A percentile compares a stretch with the other conserved stretches of the same genome.
phyloP scores from a whole-genome alignment of 352 stramenopile genomes.

The Peronosclerospora sorghi region DNA sequence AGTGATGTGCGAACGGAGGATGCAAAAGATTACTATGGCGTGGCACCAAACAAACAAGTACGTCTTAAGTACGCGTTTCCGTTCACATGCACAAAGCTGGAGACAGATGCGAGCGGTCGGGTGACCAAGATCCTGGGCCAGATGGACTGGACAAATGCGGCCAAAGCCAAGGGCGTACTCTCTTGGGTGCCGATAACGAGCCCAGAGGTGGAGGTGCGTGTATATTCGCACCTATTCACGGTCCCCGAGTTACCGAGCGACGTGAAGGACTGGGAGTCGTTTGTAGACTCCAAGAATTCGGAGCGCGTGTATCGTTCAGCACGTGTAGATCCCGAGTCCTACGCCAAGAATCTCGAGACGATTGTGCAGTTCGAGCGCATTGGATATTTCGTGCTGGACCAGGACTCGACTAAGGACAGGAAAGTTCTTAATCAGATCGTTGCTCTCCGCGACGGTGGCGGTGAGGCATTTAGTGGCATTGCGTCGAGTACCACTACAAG shows the following conservation, averaged over 20 bases:
- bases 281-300: constrained; percentile 81
- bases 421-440: constrained; percentile 97
- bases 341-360: constrained; percentile 38
- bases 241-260: constrained; percentile 71
- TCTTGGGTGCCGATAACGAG: constrained; percentile 91
- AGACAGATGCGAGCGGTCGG: constrained; percentile 42
- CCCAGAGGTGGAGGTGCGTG: constrained; percentile 81
- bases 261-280: constrained; percentile 61
- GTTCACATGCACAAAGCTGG: constrained; percentile 86
- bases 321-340: constrained; percentile 82
- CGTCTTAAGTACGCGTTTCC: constrained; percentile 94
- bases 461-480: constrained; percentile 17
- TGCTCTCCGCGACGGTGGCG: constrained; percentile 83
- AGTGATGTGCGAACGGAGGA: constrained; percentile 58
- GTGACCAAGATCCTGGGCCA: constrained; percentile 53
- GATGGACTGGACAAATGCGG: constrained; percentile 62
- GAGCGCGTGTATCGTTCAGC: constrained; percentile 76
- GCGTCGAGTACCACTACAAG: constrained; percentile 28
- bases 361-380: constrained; percentile 96
- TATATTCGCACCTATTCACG: constrained; percentile 97
- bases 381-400: constrained; percentile 96
- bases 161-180: constrained; percentile 92
- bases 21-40: constrained; percentile 88
- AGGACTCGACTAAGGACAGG: constrained; percentile 85
- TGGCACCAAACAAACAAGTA: constrained; percentile 93